Evolutionary conservation across 2,329 filamentous ascomycete genomes (phyloP), one percentile per base, ranked within the genome.

Genomic region (Meredithiella fracta): DNA sequence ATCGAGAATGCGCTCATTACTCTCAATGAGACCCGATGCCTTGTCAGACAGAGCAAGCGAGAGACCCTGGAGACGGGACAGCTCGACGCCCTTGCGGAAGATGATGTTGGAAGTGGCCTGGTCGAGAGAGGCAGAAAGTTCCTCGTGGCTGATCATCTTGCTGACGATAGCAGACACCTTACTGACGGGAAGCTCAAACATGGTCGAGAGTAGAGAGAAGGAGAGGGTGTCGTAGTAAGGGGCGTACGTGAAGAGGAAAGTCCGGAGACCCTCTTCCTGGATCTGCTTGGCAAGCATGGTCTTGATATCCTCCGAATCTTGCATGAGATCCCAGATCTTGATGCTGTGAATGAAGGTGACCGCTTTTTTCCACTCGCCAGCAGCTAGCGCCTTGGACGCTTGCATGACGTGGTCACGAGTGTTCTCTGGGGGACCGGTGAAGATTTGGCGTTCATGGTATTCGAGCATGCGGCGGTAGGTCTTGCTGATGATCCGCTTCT

Each of bases 141-240:
- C 92, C 72, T 98, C 92, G 74, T 98, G 92, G 65, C 89, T 94
- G 70, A 98, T 97, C 92, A 98, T 98, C 76, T 94, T 94, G 78
- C 88, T 94, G 65, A 98, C 82, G 56, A 98, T 83, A 37, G 92
- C 89, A n/a, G 86, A 77, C 53, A 96, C 90, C 78, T 97, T 97
- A 72, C 84, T 80, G 63, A 84, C 75, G 57, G 90, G 79, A 23
- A 98, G 83, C 72, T 98, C 92, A 69, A 98, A 98, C 92, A 98
- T 98, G 62, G 74, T 76, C 60, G 88, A 84, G 59, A 98, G 78
- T 23, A 90, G 94, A 62, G 80, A 76, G 63, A 96, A 78, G 59
- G 89, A 84, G 59, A 98, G 81, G 22, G 92, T 97, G 73, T 98
- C 92, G 75, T 98, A 98, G 78, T 94, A 98, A 55, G 92, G 92